Evolutionary conservation across 345 rosid species (phyloP), one percentile per base, ranked within the genome.

Genomic region (Populus ilicifolia): DNA sequence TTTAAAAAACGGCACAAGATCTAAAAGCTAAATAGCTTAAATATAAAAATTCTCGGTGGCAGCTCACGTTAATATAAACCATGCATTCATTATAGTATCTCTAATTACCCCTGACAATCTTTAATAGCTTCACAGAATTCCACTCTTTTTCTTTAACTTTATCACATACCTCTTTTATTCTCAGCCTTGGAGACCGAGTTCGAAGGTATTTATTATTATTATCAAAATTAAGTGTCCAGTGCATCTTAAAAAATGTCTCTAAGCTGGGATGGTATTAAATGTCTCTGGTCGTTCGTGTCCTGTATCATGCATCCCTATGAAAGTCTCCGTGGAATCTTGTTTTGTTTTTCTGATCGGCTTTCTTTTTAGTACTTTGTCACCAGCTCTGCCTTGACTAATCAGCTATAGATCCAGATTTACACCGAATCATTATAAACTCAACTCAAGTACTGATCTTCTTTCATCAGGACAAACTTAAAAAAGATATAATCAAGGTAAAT

Each of bases 1-100:
- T 33, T 8, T 43, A 2, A 39, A n/a, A 52, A 29, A 75, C 36
- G 78, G 80, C 80, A 65, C 83, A 74, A 71, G 84, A 85, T 83
- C 84, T 86, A 72, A 79, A 83, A 73, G 61, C 72, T 79, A 78
- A 62, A 30, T 56, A 20, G 2, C 23, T 30, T 30, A 71, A 46
- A 63, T 67, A 50, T 65, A 39, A 64, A 39, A 5, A 43, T 38
- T 10, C 6, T 82, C 16, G 68, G 43, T 74, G 50, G 35, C 70
- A 70, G 48, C 59, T 73, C 59, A 18, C 20, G 68, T 17, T 65
- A 73, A 8, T 27, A 8, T 69, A 39, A 69, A 23, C 12, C 10
- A 44, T 18, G 23, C 9, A 2, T 52, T 29, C 30, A 10, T 71
- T 20, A 48, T 30, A 4, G 6, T 9, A 71, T 8, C 27, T 52